A percentile compares a stretch with the other conserved stretches of the same genome.
These are phyloP conservation scores for Wallacemonas sp. DNA, from an alignment of 208 protist species.

Conservation along the genomic window DNA sequence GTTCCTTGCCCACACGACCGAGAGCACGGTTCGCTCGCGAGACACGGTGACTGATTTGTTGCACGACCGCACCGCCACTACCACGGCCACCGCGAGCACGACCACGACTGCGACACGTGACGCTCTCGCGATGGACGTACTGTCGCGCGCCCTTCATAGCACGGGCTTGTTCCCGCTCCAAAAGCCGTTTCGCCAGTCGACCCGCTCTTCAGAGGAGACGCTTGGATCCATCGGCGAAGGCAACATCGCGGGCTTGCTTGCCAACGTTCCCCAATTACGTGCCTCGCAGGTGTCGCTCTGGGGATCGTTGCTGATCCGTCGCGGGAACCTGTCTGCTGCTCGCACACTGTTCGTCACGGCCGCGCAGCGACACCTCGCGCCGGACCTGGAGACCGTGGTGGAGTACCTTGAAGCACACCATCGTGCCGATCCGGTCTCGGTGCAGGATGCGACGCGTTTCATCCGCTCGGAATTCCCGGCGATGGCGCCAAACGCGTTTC, in stretches of 20 bases:
- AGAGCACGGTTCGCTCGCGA: too few species aligned
- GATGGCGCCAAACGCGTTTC: slow-evolving; percentile 42
- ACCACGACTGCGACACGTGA: too few species aligned
- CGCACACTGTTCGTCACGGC: slow-evolving; percentile 15
- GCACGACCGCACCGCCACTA: too few species aligned
- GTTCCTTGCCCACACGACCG: too few species aligned
- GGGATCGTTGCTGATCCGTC: slow-evolving; percentile 18
- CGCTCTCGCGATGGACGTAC: not conserved
- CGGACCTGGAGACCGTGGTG: slow-evolving; percentile 54
- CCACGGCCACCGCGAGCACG: not conserved
- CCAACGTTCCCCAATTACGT: slow-evolving; percentile 21
- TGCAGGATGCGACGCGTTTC: slow-evolving; percentile 27
- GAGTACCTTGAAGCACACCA: slow-evolving; percentile 43
- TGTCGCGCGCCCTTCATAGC: not conserved
- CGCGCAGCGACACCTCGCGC: slow-evolving; percentile 32
- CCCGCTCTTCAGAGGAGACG: not conserved
- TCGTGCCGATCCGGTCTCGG: slow-evolving; percentile 10
- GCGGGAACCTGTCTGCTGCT: slow-evolving; percentile 15
- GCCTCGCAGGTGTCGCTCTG: slow-evolving; percentile 22
- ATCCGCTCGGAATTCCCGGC: slow-evolving; percentile 29
- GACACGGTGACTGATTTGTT: too few species aligned
- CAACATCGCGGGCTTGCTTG: not conserved
- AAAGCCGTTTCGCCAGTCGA: not conserved
- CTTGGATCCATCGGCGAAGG: slow-evolving; percentile 3
- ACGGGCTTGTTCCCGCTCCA: not conserved